Evolutionary conservation across 1,139 yeast species (phyloP), one percentile per base, ranked within the genome.

Genomic region (Yamadazyma aaseri): DNA sequence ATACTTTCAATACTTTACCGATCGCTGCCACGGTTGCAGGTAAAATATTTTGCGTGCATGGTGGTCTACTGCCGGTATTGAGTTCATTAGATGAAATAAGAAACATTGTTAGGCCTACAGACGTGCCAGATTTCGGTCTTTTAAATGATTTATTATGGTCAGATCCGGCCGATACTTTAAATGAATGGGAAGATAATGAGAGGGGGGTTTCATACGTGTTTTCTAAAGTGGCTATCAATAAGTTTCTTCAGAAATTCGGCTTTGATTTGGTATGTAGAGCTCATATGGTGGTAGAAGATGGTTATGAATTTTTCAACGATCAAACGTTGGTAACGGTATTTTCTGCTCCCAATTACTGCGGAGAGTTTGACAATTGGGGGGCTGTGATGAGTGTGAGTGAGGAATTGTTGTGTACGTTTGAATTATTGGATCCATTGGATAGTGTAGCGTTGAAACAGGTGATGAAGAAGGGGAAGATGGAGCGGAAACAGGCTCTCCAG

Each of bases 291-390:
- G 97, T 92, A 17, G 97, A 92, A 56, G 98, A 92, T 57, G 98
- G 98, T 2, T 92, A 92, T 58, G 97, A 92, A 63, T 92, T 92
- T 57, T 92, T 92, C 65, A 90, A 90, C 56, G 96, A 90, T 57
- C 73, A 95, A 35, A 85, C 95, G 17, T 69, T 92, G 43, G 97
- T 92, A 4, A 92, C 98, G 0, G 97, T 92, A 10, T 92, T 92
- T 58, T 79, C 89, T 36, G 98, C 98, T 1, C 97, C 98, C 2
- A 92, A 92, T 60, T 92, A 92, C 56, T 92, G 98, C 63, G 97
- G 98, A 25, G 98, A 92, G 59, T 92, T 92, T 53, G 97, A 92
- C 58, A 92, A 92, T 55, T 92, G 97, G 97, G 98, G 97, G 15
- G 97, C 97, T 0, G 97, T 92, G 2, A 92, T 92, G 98, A 81